Base-by-base conservation (phyloP, 1,284 basidiomycete species). In the Porodaedalea pini region DNA sequence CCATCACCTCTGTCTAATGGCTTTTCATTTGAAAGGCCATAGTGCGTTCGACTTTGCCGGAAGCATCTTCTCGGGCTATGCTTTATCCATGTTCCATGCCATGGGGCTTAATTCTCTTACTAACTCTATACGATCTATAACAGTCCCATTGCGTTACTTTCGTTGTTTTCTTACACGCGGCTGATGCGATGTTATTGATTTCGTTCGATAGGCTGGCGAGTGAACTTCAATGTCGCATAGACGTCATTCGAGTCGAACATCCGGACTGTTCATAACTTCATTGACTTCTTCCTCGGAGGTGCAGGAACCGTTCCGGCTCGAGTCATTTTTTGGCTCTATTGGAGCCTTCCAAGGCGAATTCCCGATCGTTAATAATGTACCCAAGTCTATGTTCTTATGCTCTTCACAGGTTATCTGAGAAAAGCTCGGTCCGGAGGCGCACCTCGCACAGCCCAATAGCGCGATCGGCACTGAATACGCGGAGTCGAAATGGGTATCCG, bases 401-500 rank as follows among this genome's bases (percentile, higher is more conserved):
- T 32, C 5, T 43, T 17, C 17, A 43, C 40, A 48, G 45, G 29
- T 25, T 21, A 29, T 7, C 15, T 6, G 45, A 29, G 19, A 29
- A 25, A 48, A 29, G n/a, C n/a, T 48, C 21, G 45, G 19, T 21
- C 39, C 37, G 21, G 52, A 54, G 23, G 52, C 27, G 15, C 41
- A 11, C 25, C 21, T 54, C 19, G 39, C 15, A 7, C 19, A 23
- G 8, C 48, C 61, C 2, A 7, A 25, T 4, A 6, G 51, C 13
- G 54, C 62, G 21, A 49, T 59, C 13, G 54, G 57, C 0, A 32
- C 49, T 11, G 83, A 82, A 0, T 85, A 85, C 66, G 80, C 81
- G 5, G 82, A 85, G 70, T 77, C 74, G 60, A 85, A 85, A 70
- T 85, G 82, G 81, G 82, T 84, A 0, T 76, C 56, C 4, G 61